These are phyloP conservation scores for Sporothrix inflata DNA, from an alignment of 2,329 filamentous ascomycete genomes.

Conservation along the genomic window DNA sequence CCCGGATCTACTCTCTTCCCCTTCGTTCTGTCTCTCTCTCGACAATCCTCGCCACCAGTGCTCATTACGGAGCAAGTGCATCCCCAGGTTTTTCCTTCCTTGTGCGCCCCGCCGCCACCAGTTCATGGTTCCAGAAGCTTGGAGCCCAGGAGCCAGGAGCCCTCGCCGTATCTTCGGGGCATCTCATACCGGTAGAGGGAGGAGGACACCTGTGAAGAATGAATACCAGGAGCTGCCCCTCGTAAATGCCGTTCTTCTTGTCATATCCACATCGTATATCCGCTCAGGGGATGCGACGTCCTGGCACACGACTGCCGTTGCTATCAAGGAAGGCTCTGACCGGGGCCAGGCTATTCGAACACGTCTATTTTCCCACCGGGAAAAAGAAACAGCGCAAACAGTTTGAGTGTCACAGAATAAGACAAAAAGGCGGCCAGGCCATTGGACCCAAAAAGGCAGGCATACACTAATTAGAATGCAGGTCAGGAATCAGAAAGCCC, in stretches of 20 bases:
- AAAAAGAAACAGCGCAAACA: constrained; percentile 13
- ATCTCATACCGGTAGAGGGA: not conserved
- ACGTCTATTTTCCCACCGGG: not conserved
- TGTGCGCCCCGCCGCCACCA: not conserved
- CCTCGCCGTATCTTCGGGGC: constrained; percentile 1
- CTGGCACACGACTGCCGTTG: not conserved
- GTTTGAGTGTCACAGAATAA: too few species aligned
- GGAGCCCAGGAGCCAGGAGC: not conserved
- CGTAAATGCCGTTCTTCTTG: not conserved
- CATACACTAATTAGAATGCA: not conserved
- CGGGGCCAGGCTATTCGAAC: not conserved
- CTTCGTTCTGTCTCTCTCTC: not conserved
- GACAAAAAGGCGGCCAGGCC: not conserved
- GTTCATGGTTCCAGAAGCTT: not conserved
- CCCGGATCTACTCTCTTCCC: constrained; percentile 12
- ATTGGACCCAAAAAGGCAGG: not conserved
- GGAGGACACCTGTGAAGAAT: not conserved
- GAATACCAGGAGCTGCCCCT: not conserved
- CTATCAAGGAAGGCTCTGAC: not conserved
- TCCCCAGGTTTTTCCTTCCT: not conserved
- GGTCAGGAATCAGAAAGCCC: not conserved
- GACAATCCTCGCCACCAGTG: not conserved
- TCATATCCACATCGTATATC: not conserved
- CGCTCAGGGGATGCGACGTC: not conserved
- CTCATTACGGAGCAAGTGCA: not conserved